A percentile compares a stretch with the other conserved stretches of the same genome.
These are phyloP conservation scores for Fraxinus cuspidata DNA, from an alignment of 257 asterid species.

Conservation along the genomic window DNA sequence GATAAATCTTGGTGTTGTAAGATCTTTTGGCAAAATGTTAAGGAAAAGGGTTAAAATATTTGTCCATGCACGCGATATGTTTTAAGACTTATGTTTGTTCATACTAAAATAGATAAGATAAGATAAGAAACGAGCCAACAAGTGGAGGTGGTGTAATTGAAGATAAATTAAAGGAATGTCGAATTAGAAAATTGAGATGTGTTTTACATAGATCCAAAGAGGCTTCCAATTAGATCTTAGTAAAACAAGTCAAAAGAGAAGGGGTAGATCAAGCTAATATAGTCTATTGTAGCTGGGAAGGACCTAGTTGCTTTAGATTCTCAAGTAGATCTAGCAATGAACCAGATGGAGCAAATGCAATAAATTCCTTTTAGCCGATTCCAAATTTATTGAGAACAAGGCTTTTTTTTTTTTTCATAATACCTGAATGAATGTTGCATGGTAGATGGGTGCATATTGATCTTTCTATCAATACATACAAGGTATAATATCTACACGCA, in stretches of 20 bases:
- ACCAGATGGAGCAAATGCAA: neutral
- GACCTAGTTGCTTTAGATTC: neutral
- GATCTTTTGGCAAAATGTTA: neutral
- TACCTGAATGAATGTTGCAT: neutral
- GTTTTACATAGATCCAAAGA: neutral
- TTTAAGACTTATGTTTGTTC: neutral
- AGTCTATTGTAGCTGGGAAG: no score
- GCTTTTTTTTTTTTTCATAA: neutral
- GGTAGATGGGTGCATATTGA: slow-evolving; percentile 5
- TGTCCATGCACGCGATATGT: neutral
- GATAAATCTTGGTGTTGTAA: neutral
- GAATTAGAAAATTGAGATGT: neutral
- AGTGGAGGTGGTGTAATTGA: neutral
- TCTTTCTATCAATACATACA: slow-evolving; percentile 5
- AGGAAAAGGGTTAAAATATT: neutral
- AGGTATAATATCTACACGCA: slow-evolving; percentile 2
- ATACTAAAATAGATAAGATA: neutral
- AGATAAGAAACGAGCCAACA: neutral
- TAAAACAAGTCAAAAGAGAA: neutral
- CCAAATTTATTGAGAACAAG: neutral
- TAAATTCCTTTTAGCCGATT: neutral
- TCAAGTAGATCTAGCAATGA: no score
- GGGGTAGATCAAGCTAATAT: neutral
- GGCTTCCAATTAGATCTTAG: neutral
- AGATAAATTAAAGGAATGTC: neutral